These are phyloP conservation scores for Xylariaceae sp. DNA, from an alignment of 2,329 filamentous ascomycete species.

Conservation along the genomic window DNA sequence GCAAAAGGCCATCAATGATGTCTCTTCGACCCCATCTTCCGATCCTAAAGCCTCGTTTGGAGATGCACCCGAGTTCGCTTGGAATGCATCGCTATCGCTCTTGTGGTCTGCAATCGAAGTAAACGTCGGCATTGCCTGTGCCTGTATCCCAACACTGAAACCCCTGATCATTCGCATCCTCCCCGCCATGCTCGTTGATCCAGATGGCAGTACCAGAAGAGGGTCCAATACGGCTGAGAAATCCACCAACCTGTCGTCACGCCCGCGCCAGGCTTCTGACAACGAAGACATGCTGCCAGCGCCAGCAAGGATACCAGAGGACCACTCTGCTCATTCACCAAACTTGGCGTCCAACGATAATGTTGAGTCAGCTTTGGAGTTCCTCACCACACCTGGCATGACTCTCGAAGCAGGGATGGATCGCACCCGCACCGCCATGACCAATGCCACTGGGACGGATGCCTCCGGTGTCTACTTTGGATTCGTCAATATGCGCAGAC, in stretches of 20 bases:
- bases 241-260: slow-evolving; percentile 21
- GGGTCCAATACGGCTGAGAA: slow-evolving; percentile 30
- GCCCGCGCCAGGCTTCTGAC: slow-evolving; percentile 23
- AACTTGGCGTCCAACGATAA: slow-evolving; percentile 18
- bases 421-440: slow-evolving; percentile 30
- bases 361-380: slow-evolving; percentile 41
- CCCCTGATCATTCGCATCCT: slow-evolving; percentile 69
- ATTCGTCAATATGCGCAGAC: slow-evolving; percentile 68
- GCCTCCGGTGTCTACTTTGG: slow-evolving; percentile 63
- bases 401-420: slow-evolving; percentile 13
- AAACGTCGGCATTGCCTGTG: slow-evolving; percentile 85
- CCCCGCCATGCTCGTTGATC: slow-evolving; percentile 55
- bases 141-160: slow-evolving; percentile 89
- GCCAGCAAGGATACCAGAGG: slow-evolving; percentile 8
- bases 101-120: slow-evolving; percentile 96
- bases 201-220: slow-evolving; percentile 40
- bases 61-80: slow-evolving; percentile 54
- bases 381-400: slow-evolving; percentile 44
- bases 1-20: slow-evolving; percentile 63
- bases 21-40: slow-evolving; percentile 36
- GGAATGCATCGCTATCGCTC: slow-evolving; percentile 79
- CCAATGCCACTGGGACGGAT: slow-evolving; percentile 37
- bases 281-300: slow-evolving; percentile 14
- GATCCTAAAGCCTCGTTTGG: slow-evolving; percentile 48
- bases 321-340: slow-evolving; percentile 12